Evolutionary conservation across 345 rosid species (phyloP).

Genomic region (Boechera retrofracta): DNA sequence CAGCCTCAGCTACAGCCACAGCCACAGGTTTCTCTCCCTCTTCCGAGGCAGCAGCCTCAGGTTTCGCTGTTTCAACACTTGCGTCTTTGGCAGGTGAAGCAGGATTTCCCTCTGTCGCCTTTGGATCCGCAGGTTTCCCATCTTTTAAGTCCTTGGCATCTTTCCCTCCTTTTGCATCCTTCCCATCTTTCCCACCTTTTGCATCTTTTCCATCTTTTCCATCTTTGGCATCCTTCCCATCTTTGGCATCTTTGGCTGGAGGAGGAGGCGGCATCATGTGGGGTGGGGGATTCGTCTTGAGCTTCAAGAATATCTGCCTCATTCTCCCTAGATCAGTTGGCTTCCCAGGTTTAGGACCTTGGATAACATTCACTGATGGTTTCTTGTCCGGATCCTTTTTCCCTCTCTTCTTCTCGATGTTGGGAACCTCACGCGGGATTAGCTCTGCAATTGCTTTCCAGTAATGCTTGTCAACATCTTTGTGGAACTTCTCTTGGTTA

Average conservation of each 20-base stretch:
- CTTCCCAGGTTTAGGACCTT: slow-evolving; percentile 96
- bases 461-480: slow-evolving; percentile 85
- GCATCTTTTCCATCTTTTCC: slow-evolving; percentile 3
- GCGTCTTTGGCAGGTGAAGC: slow-evolving; percentile 51
- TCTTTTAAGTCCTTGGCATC: slow-evolving; percentile 51
- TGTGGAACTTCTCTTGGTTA: slow-evolving; percentile 94
- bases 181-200: slow-evolving; percentile 46
- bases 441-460: slow-evolving; percentile 96
- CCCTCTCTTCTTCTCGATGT: slow-evolving; percentile 84
- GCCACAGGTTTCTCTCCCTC: slow-evolving; percentile 49
- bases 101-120: slow-evolving; percentile 43
- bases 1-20: slow-evolving; percentile 43
- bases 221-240: slow-evolving; percentile 49
- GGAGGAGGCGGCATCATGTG: slow-evolving; percentile 89
- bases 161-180: slow-evolving; percentile 48
- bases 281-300: slow-evolving; percentile 84
- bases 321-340: slow-evolving; percentile 85
- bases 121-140: slow-evolving; percentile 46
- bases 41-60: slow-evolving; percentile 42
- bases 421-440: slow-evolving; percentile 88
- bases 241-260: slow-evolving; percentile 59
- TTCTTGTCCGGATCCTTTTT: slow-evolving; percentile 79
- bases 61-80: slow-evolving; percentile 46
- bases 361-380: slow-evolving; percentile 65
- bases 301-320: slow-evolving; percentile 82